These are phyloP conservation scores for Terfezia claveryi DNA, from an alignment of 495 filamentous ascomycete species.

Conservation along the genomic window DNA sequence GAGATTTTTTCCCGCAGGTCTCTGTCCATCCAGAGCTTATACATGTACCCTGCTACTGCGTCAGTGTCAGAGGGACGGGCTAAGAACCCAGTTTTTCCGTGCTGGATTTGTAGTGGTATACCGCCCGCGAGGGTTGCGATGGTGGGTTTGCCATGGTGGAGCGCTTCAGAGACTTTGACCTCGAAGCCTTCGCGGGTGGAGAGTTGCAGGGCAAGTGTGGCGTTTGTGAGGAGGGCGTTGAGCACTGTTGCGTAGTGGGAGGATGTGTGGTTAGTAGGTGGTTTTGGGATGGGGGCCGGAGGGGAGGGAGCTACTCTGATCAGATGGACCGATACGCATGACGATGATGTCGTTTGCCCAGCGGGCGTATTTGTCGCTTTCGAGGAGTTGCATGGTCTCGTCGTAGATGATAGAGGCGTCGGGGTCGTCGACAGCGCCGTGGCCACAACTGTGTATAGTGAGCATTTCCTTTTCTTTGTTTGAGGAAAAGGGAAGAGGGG, in stretches of 20 bases:
- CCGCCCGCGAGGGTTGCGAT: slow-evolving; percentile 62
- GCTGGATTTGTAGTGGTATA: slow-evolving; percentile 58
- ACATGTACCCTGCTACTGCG: slow-evolving; percentile 47
- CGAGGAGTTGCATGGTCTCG: slow-evolving; percentile 41
- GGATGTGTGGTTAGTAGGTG: not conserved
- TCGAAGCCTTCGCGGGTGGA: slow-evolving; percentile 75
- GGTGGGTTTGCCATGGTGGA: slow-evolving; percentile 65
- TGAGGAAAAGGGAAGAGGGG: not conserved
- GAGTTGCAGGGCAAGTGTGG: slow-evolving; percentile 54
- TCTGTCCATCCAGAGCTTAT: slow-evolving; percentile 45
- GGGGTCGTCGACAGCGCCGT: slow-evolving; percentile 70
- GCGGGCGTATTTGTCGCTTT: slow-evolving; percentile 29
- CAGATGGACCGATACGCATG: slow-evolving; percentile 54
- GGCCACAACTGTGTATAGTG: slow-evolving; percentile 30
- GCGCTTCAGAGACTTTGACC: slow-evolving; percentile 71
- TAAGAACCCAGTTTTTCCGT: slow-evolving; percentile 54
- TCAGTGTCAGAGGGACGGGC: slow-evolving; percentile 52
- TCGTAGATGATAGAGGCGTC: slow-evolving; percentile 57
- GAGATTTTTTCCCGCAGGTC: slow-evolving; percentile 44
- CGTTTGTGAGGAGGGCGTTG: slow-evolving; percentile 55
- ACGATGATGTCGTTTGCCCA: slow-evolving; percentile 42
- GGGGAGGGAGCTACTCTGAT: slow-evolving; percentile 28
- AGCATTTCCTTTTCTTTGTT: not conserved
- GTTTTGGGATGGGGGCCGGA: too few relatives aligned
- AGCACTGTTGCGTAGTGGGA: slow-evolving; percentile 25